Evolutionary conservation across 2,329 filamentous ascomycete species (phyloP), one percentile per base, ranked within the genome.

Genomic region (Chaetomiaceae sp.): DNA sequence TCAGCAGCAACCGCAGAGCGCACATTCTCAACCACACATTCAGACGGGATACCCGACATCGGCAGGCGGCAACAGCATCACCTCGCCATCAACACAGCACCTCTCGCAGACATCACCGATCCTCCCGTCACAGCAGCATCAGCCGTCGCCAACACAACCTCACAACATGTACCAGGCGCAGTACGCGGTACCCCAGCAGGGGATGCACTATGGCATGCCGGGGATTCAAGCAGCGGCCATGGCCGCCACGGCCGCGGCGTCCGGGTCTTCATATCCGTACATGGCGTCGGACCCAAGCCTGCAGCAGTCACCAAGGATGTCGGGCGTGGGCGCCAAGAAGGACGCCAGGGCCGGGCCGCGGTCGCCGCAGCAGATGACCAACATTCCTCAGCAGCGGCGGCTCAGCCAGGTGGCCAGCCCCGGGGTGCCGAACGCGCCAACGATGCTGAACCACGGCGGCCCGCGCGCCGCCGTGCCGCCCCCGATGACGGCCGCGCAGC

Each of bases 221-320:
- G 82, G 87, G 19, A 89, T 91, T 43, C 89, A 95, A 70, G 91
- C 91, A 14, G 91, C 92, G 46, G 91, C 91, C 54, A 94, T 96
- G 89, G 91, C 88, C 40, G 83, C 88, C 20, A 96, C 91, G 1
- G 92, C 92, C 17, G 91, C 92, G 1, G 92, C 92, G 11, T 91
- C 91, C 6, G 91, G 92, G 37, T 87, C 89, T 56, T 82, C 76
- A 58, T 88, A 87, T 62, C 86, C 87, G 57, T 85, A 87, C 58
- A 83, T 91, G 72, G 75, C 85, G 47, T 83, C 87, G 51, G 88
- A 91, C 64, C 78, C 82, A 19, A 84, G 78, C 73, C 78, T 78
- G 72, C 87, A 80, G 70, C 87, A 83, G 20, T 95, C 90, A 3
- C 90, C 91, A 44, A 83, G 90, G 59, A 84, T 94, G 80, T 75